Evolutionary conservation across 306 rosid genomes (phyloP), one percentile per base, ranked within the genome.

Genomic region (Prunus padus): DNA sequence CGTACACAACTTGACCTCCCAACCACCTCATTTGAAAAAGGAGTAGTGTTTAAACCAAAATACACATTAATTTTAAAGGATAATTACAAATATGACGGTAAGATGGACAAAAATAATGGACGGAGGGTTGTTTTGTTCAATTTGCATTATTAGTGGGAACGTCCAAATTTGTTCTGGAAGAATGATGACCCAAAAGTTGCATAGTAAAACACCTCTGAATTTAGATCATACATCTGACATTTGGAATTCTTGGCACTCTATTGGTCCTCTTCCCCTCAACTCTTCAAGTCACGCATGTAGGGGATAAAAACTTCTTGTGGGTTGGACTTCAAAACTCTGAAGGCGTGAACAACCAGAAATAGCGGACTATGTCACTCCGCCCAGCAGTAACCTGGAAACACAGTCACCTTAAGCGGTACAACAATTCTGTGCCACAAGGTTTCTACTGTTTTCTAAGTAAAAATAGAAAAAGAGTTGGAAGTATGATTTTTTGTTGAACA

Each of bases 271-370:
- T 42, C 33, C 28, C 23, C 19, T 5, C 9, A 45, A 9, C n/a
- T 12, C 19, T 8, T 45, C 46, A 22, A 9, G 20, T 45, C 44
- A 23, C 19, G n/a, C 46, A 28, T 0, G 46, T 19, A 60, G 68
- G 60, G 57, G 77, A 60, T 25, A 2, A 7, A 0, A 11, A 3
- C 68, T 18, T 16, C 1, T 1, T 4, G 10, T 15, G 23, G 26
- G 23, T 62, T 60, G 46, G 51, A 31, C 70, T 69, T 37, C 23
- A 44, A 59, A 77, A 54, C 23, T n/a, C 50, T 13, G 8, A 10
- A 12, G 66, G 28, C 37, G 40, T 44, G 45, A 72, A 44, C 10
- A 72, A 65, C 65, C 80, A 51, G 23, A 49, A 54, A 46, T 67
- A 47, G 65, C 80, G 14, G 61, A 44, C 25, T 14, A 4, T 1